A percentile compares a stretch with the other conserved stretches of the same genome.
Evolutionary conservation across 768 basidiomycete genomes (phyloP).

Genomic region (Calocybe gangraenosa): DNA sequence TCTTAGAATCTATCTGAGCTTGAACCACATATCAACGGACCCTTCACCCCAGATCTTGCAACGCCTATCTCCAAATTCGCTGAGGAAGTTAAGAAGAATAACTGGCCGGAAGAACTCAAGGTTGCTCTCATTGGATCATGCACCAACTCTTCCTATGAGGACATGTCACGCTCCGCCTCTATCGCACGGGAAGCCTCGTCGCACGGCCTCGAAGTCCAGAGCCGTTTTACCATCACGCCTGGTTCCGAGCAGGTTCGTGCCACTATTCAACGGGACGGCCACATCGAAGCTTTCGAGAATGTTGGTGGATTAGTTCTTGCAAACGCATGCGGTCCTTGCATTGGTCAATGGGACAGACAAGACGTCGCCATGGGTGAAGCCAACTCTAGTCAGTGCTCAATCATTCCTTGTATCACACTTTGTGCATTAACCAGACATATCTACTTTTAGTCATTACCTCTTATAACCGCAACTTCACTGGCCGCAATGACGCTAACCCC

Average conservation of each 20-base stretch:
- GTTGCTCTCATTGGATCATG: slow-evolving; percentile 98
- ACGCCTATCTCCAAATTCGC: slow-evolving; percentile 98
- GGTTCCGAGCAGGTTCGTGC: slow-evolving; percentile 98
- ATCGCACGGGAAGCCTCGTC: slow-evolving; percentile 86
- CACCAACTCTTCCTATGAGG: slow-evolving; percentile 99
- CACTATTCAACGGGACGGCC: slow-evolving; percentile 94
- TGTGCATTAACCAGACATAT: too few species aligned
- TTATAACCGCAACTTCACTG: slow-evolving; percentile 99
- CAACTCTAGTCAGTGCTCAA: slow-evolving; percentile 78
- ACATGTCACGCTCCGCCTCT: slow-evolving; percentile 96
- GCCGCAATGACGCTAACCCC: slow-evolving; percentile 99
- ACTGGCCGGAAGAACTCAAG: slow-evolving; percentile 96
- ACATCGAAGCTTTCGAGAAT: slow-evolving; percentile 81
- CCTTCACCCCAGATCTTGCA: slow-evolving; percentile 99
- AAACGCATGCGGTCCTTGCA: slow-evolving; percentile 98
- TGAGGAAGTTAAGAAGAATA: slow-evolving; percentile 86
- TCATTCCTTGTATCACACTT: background rate
- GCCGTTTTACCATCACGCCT: slow-evolving; percentile 96
- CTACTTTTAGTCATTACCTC: slow-evolving; percentile 81
- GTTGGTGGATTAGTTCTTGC: slow-evolving; percentile 93
- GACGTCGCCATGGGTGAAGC: slow-evolving; percentile 96
- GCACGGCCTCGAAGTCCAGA: slow-evolving; percentile 86
- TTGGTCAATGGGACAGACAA: slow-evolving; percentile 97
- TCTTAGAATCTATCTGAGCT: slow-evolving; percentile 88
- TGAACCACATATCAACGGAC: slow-evolving; percentile 99